Conservation (phyloP, 2,329 filamentous ascomycete genomes). For the Colletotrichum chrysophilum region DNA sequence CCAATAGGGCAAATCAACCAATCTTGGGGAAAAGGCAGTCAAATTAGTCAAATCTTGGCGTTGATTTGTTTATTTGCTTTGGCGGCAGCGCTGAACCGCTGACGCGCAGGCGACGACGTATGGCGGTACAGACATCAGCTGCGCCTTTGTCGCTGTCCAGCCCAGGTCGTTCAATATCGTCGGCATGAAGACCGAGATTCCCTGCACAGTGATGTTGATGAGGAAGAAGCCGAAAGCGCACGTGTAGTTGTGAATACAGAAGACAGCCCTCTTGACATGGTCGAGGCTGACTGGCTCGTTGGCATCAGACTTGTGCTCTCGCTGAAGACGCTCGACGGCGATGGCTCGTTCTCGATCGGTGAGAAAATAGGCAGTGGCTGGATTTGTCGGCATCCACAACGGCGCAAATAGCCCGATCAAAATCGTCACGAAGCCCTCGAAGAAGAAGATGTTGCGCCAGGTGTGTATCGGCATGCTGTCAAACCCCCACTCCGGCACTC, state of each 20-base stretch:
- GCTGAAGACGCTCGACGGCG: slow-evolving; percentile 53
- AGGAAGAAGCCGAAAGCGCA: slow-evolving; percentile 63
- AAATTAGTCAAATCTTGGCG: no score
- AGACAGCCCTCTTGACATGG: slow-evolving; percentile 56
- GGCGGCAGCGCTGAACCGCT: no score
- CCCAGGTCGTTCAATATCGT: slow-evolving; percentile 50
- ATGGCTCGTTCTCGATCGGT: slow-evolving; percentile 59
- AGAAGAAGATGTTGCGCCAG: slow-evolving; percentile 68
- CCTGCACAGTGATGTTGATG: slow-evolving; percentile 66
- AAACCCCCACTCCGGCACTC: slow-evolving; percentile 57
- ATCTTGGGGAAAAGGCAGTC: no score
- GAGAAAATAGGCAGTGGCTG: slow-evolving; percentile 53
- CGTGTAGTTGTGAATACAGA: slow-evolving; percentile 64
- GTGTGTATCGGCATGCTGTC: slow-evolving; percentile 47
- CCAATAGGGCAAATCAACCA: no score
- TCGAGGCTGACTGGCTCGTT: slow-evolving; percentile 50
- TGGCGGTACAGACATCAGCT: slow-evolving; percentile 50
- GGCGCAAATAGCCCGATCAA: slow-evolving; percentile 52
- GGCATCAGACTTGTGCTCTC: slow-evolving; percentile 51
- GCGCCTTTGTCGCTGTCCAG: slow-evolving; percentile 42
- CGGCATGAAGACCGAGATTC: slow-evolving; percentile 53
- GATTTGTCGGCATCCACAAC: slow-evolving; percentile 56
- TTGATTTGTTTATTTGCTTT: no score
- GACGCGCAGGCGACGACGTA: slow-evolving; percentile 46
- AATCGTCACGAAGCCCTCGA: slow-evolving; percentile 62